These are phyloP conservation scores for Sapria himalayana DNA, from an alignment of 345 rosid genomes.

Conservation along the genomic window DNA sequence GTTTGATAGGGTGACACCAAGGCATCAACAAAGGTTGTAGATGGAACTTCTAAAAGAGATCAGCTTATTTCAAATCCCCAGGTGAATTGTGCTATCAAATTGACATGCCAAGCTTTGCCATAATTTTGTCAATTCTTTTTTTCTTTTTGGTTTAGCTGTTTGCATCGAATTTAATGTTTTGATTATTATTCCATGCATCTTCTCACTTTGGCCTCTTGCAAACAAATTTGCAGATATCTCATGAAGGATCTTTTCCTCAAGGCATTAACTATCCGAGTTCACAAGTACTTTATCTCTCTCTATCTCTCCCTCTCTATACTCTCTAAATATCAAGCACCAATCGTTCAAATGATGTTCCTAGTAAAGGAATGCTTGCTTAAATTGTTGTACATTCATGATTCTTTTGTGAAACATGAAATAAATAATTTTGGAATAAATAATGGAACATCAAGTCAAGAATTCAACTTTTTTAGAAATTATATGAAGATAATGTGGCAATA, in stretches of 20 bases:
- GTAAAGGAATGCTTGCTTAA: too few species aligned
- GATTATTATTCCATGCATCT: slow-evolving; percentile 1
- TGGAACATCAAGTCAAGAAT: too few species aligned
- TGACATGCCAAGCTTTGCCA: too few species aligned
- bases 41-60: slow-evolving; percentile 35
- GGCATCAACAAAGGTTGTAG: slow-evolving; percentile 56
- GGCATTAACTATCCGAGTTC: slow-evolving; percentile 13
- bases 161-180: not conserved
- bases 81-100: slow-evolving; percentile 13
- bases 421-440: too few species aligned
- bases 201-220: slow-evolving; percentile 1
- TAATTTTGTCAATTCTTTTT: not conserved
- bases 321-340: too few species aligned
- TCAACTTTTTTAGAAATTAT: too few species aligned
- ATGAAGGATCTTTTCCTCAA: slow-evolving; percentile 21
- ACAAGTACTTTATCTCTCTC: slow-evolving; percentile 19
- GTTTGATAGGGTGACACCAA: slow-evolving; percentile 58
- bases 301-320: slow-evolving; percentile 3
- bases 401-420: too few species aligned
- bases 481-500: too few species aligned
- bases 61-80: slow-evolving; percentile 33
- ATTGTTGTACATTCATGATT: too few species aligned
- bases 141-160: not conserved
- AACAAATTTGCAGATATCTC: slow-evolving; percentile 29
- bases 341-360: too few species aligned